A percentile compares a stretch with the other conserved stretches of the same genome.
phyloP scores from a whole-genome alignment of 2,329 filamentous ascomycete species.

The Aspergillus pseudonomiae region DNA sequence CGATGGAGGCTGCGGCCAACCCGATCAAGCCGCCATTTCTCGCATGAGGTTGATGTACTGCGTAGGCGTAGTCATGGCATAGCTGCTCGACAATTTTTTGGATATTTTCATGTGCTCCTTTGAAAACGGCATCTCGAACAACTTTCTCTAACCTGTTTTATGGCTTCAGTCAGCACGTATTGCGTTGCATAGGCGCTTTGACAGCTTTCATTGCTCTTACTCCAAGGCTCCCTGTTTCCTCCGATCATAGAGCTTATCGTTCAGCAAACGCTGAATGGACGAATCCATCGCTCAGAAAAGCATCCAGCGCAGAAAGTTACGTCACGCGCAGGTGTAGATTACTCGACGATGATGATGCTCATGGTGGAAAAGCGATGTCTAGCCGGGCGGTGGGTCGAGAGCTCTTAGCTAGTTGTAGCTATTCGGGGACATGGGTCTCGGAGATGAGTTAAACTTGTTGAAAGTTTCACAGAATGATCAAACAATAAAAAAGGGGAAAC shows the following conservation, averaged over 20 bases:
- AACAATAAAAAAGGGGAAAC: background rate
- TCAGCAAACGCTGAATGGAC: conserved; percentile 85
- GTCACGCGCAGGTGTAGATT: conserved; percentile 3
- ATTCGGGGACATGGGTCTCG: conserved; percentile 1
- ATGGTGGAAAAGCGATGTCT: conserved; percentile 5
- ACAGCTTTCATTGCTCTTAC: conserved; percentile 57
- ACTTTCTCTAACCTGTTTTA: conserved; percentile 76
- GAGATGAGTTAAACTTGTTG: background rate
- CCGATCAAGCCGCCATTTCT: conserved; percentile 96
- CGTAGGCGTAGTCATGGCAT: conserved; percentile 96
- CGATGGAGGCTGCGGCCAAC: conserved; percentile 91
- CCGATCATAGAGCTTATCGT: conserved; percentile 99
- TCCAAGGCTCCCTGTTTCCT: conserved; percentile 95
- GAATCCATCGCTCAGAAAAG: conserved; percentile 69
- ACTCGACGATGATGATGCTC: background rate
- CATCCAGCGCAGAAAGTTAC: conserved; percentile 24
- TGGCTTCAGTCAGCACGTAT: conserved; percentile 11
- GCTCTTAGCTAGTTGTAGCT: conserved; percentile 4
- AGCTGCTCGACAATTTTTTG: conserved; percentile 90
- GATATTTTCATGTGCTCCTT: conserved; percentile 78
- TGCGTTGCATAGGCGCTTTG: background rate
- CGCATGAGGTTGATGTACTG: conserved; percentile 93
- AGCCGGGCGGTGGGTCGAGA: conserved; percentile 9
- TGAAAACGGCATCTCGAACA: conserved; percentile 79
- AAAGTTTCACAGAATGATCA: background rate